Conservation (phyloP, 208 protist species). For the Trichomonas vaginalis region DNA sequence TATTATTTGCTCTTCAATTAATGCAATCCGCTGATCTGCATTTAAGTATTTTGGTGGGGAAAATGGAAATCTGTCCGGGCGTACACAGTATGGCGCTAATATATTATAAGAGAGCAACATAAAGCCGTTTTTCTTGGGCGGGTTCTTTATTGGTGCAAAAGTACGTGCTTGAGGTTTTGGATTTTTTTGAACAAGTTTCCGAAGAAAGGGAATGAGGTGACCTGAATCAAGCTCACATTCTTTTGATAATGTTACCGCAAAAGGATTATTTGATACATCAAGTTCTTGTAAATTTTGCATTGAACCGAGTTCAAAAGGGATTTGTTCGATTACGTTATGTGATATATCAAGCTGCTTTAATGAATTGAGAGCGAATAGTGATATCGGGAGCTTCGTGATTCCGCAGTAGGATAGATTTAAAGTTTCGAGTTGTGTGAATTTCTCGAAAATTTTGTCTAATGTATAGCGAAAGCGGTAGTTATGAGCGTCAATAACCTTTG, state of each 20-base stretch:
- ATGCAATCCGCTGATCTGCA: neutral
- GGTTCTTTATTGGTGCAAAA: neutral
- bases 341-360: neutral
- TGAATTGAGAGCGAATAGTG: neutral
- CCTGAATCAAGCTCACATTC: neutral
- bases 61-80: neutral
- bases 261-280: neutral
- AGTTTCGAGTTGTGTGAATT: neutral
- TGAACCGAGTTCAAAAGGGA: neutral
- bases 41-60: neutral
- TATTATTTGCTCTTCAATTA: neutral
- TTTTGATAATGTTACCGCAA: neutral
- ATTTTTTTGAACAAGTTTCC: neutral
- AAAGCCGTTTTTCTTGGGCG: neutral
- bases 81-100: neutral
- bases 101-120: neutral
- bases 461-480: neutral
- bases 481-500: neutral
- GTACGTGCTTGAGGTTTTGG: neutral
- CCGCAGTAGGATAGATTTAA: neutral
- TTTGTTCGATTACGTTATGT: neutral
- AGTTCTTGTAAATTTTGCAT: neutral
- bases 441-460: neutral
- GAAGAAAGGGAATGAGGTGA: neutral
- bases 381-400: neutral